Conservation (phyloP, 495 filamentous ascomycete species). For the Trichoderma orchidacearum region DNA sequence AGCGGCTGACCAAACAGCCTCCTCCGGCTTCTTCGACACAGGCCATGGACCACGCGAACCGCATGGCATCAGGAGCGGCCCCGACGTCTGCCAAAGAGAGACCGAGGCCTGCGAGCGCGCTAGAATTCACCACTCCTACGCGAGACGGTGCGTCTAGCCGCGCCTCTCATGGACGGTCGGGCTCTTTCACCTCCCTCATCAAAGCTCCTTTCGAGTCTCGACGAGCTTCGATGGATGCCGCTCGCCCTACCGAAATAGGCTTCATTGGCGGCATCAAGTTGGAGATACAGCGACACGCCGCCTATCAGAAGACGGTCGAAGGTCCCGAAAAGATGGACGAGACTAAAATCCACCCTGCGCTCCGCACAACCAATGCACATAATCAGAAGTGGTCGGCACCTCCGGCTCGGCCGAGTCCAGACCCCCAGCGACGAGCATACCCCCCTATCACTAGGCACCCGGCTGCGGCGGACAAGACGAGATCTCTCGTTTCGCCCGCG, state of each 20-base stretch:
- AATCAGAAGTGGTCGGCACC: not conserved
- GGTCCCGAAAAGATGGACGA: not conserved
- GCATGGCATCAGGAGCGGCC: not conserved
- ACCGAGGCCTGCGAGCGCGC: not conserved
- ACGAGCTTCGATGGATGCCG: not conserved
- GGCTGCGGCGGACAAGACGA: not conserved
- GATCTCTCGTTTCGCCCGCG: not conserved
- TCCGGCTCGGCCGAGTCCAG: not conserved
- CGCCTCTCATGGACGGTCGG: not conserved
- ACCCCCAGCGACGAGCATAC: not conserved
- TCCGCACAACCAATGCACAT: not conserved
- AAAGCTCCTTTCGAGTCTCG: not conserved
- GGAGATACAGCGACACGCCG: constrained; percentile 11
- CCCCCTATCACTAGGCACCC: not conserved
- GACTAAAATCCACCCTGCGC: not conserved
- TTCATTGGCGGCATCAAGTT: constrained; percentile 17
- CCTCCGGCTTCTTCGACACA: constrained; percentile 6
- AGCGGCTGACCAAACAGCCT: constrained; percentile 20
- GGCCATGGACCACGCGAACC: not conserved
- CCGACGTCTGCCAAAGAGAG: not conserved
- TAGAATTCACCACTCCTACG: not conserved
- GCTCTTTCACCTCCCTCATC: constrained; percentile 1
- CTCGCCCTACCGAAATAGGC: constrained; percentile 1
- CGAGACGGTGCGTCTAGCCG: not conserved
- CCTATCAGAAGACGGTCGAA: constrained; percentile 6